These are phyloP conservation scores for Eremothecium sinecaudum DNA, from an alignment of 1,139 yeast genomes.

Conservation along the genomic window DNA sequence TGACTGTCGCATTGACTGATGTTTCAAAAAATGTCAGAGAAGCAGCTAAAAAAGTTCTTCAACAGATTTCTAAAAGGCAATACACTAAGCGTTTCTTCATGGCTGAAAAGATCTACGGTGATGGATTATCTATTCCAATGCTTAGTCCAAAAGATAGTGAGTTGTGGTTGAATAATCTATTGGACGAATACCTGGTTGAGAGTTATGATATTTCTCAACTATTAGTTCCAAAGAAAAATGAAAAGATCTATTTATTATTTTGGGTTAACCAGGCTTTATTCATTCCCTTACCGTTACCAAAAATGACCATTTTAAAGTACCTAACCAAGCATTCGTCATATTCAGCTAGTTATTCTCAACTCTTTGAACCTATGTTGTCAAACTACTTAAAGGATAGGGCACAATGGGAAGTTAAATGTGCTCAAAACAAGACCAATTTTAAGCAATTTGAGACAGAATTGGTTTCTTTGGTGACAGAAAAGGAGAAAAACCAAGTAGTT, in stretches of 20 bases:
- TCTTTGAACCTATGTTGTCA: constrained; percentile 33
- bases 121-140: constrained; percentile 41
- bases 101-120: constrained; percentile 39
- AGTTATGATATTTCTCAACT: constrained; percentile 34
- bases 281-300: constrained; percentile 38
- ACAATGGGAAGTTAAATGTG: constrained; percentile 39
- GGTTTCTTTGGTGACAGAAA: constrained; percentile 47
- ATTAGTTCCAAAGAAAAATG: constrained; percentile 37
- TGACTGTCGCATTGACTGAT: constrained; percentile 35
- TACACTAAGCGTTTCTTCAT: constrained; percentile 36
- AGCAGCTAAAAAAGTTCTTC: constrained; percentile 28
- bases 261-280: constrained; percentile 43
- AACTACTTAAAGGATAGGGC: constrained; percentile 38
- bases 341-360: constrained; percentile 32
- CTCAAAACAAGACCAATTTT: constrained; percentile 41
- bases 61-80: constrained; percentile 34
- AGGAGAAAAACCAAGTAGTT: constrained; percentile 48
- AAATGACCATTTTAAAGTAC: constrained; percentile 34
- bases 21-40: constrained; percentile 35
- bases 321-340: constrained; percentile 16
- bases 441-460: constrained; percentile 47
- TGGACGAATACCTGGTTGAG: constrained; percentile 41
- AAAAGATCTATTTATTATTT: constrained; percentile 38
- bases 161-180: constrained; percentile 39
- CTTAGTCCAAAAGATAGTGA: constrained; percentile 59